Evolutionary conservation across 768 basidiomycete species (phyloP).

Genomic region (Tephrocybe sp.): DNA sequence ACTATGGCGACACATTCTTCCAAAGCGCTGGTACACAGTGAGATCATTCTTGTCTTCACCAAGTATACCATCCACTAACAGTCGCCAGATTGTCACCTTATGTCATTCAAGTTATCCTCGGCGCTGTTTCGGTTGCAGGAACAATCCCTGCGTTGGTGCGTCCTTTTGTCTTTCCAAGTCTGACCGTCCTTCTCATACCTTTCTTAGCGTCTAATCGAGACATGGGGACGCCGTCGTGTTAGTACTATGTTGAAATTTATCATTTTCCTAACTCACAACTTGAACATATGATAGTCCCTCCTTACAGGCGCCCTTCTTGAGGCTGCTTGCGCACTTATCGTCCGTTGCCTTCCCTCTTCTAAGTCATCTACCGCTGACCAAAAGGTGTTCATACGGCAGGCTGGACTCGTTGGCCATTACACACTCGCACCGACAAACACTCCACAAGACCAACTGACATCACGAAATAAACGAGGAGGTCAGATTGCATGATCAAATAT

Average conservation of each 20-base stretch:
- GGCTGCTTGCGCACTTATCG: slow-evolving; percentile 63
- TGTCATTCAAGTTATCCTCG: slow-evolving; percentile 74
- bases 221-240: slow-evolving; percentile 71
- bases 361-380: neutral
- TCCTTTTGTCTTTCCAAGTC: slow-evolving; percentile 7
- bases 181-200: neutral
- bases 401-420: slow-evolving; percentile 72
- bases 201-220: slow-evolving; percentile 59
- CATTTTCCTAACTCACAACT: neutral
- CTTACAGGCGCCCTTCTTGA: slow-evolving; percentile 63
- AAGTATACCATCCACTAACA: neutral
- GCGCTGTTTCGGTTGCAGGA: slow-evolving; percentile 72
- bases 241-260: slow-evolving; percentile 9
- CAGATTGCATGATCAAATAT: neutral
- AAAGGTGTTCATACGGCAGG: slow-evolving; percentile 31
- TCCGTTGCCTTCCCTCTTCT: slow-evolving; percentile 23
- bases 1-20: slow-evolving; percentile 83
- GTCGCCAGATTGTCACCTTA: slow-evolving; percentile 70
- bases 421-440: slow-evolving; percentile 57
- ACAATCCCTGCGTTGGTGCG: slow-evolving; percentile 67
- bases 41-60: slow-evolving; percentile 14
- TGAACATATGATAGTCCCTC: slow-evolving; percentile 51
- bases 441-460: slow-evolving; percentile 45
- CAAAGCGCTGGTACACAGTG: slow-evolving; percentile 66
- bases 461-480: slow-evolving; percentile 55